Base-by-base conservation (phyloP, 2,329 filamentous ascomycete genomes). In the Hortaea werneckii region DNA sequence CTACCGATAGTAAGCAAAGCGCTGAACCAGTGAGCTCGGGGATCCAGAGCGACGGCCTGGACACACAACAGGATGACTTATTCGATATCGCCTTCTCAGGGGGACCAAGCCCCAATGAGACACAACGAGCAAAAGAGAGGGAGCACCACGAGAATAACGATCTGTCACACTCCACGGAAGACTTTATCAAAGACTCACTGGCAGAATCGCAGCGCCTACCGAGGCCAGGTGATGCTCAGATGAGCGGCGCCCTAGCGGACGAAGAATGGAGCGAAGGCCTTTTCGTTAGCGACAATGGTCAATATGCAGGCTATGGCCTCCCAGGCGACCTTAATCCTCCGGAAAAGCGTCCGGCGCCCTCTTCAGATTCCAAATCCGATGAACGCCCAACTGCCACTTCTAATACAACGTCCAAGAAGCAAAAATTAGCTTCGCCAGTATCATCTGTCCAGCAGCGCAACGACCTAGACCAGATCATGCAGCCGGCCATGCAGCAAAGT, bases 71-170 rank as follows among this genome's bases (percentile, higher is more conserved):
- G 27, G 41, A 43, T 27, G 42, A 37, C 20, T 37, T 35, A 5
- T 29, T 35, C 29, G n/a, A 40, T 7, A 46, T 27, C n/a, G 38
- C 46, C 3, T 42, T 50, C n/a, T 52, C 52, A 5, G 52, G 57
- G n/a, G 53, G 56, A 39, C 7, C 7, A 13, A 39, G 6, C 6
- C 7, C 6, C 7, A 39, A 26, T 26, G 20, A 26, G 13, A 13
- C 8, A 7, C 29, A 37, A 13, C 28, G n/a, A 5, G 5, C 10
- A 2, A 12, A 6, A 9, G 39, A 32, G 5, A 34, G 10, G 10
- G 5, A 40, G 8, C 41, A 11, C 2, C 6, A 37, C n/a, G 47
- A 40, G 13, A 13, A 37, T 6, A 37, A 43, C 28, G 47, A 46
- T 35, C 39, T 42, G 26, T 45, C 46, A 34, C 34, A 38, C 4